Evolutionary conservation across 352 stramenopile genomes (phyloP), one percentile per base, ranked within the genome.

Genomic region (Pythium sukuiense): DNA sequence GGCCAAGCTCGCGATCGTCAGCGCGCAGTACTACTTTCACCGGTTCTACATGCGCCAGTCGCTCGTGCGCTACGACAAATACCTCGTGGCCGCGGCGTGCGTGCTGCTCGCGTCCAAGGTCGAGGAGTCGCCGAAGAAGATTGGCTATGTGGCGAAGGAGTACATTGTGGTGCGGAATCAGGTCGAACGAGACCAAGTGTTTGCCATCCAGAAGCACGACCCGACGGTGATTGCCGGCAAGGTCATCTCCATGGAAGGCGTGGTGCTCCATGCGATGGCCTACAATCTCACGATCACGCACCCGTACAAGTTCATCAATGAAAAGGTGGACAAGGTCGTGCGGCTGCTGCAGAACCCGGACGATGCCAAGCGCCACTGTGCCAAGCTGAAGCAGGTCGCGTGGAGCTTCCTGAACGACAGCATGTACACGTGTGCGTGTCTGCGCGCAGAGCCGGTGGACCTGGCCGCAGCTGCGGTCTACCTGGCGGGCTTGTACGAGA

Each of bases 381-480:
- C 76, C 29, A 92, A 95, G 68, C 85, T 96, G 53, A 90, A 93
- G 55, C 85, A 93, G 72, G 85, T 91, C 30, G 82, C 87, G 0
- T 96, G 89, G 89, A 95, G 82, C 52, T 95, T 96, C 60, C 67
- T 96, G 37, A 96, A 96, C 65, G 89, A 96, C 67, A 92, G 84
- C 61, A 85, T 87, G 33, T 94, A 93, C 71, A 96, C 89, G 20
- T 69, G 83, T 54, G 80, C 90, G 61, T 96, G 89, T 71, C 77
- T 96, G 59, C 81, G 85, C 26, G 73, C 88, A 1, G 81, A 92
- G 35, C 77, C 89, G 18, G 57, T 76, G 32, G 77, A 93, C 32
- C 65, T 96, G 18, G 89, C 87, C 33, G 83, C 87, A 50, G 89
- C 82, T 63, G 85, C 86, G 6, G 89, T 96, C 48, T 93, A 95